Evolutionary conservation across 352 stramenopile species (phyloP).

Genomic region (Globisporangium carolinianum): DNA sequence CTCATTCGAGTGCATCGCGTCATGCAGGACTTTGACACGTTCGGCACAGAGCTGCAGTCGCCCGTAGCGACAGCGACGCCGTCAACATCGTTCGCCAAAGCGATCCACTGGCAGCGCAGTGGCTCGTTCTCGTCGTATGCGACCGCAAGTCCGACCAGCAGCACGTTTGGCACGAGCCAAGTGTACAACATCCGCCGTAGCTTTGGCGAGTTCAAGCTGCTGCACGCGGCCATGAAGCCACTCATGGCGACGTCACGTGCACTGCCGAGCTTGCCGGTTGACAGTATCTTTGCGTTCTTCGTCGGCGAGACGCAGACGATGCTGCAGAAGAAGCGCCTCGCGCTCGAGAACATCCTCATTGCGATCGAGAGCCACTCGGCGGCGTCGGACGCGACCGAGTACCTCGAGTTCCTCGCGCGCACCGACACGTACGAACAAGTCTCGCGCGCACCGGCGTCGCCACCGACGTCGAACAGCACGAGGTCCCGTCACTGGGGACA

Average conservation of each 20-base stretch:
- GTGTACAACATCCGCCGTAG: constrained; percentile 59
- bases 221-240: constrained; percentile 40
- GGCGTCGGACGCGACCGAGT: constrained; percentile 46
- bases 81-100: neutral
- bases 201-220: constrained; percentile 63
- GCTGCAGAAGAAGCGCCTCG: constrained; percentile 58
- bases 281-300: constrained; percentile 61
- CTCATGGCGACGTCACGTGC: constrained; percentile 29
- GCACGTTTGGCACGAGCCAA: constrained; percentile 11
- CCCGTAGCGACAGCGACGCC: neutral
- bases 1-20: constrained; percentile 45
- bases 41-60: neutral
- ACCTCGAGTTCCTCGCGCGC: constrained; percentile 62
- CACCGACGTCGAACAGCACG: constrained; percentile 16
- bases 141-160: constrained; percentile 5
- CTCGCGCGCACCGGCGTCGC: constrained; percentile 20
- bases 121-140: constrained; percentile 11
- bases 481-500: no score
- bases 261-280: constrained; percentile 39
- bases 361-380: constrained; percentile 51
- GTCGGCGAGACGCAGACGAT: constrained; percentile 59
- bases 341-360: constrained; percentile 50
- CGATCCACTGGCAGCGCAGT: constrained; percentile 6
- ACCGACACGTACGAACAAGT: constrained; percentile 50
- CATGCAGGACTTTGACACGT: constrained; percentile 24